Conservation (phyloP, 2,329 filamentous ascomycete genomes). For the Epichloe elymi region DNA sequence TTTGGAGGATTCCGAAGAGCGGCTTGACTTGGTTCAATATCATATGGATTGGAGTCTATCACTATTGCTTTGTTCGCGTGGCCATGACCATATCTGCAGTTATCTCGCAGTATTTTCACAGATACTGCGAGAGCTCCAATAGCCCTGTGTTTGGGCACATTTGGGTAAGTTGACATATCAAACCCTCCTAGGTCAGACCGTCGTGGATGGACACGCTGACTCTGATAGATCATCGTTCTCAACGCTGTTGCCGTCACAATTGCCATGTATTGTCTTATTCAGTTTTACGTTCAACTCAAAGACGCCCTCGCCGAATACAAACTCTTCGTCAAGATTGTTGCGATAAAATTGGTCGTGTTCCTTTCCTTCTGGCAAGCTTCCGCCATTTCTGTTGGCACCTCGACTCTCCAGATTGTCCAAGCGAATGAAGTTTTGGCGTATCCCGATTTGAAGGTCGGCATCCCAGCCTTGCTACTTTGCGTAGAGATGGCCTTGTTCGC, state of each 20-base stretch:
- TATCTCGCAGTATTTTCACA: conserved; percentile 51
- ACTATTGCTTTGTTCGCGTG: conserved; percentile 74
- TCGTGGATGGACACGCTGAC: conserved; percentile 4
- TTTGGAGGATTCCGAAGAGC: conserved; percentile 62
- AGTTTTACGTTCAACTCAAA: conserved; percentile 72
- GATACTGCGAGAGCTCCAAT: conserved; percentile 69
- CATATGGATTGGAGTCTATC: conserved; percentile 70
- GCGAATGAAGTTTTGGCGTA: conserved; percentile 49
- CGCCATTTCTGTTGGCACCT: conserved; percentile 37
- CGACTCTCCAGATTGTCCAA: conserved; percentile 48
- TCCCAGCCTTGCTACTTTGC: conserved; percentile 65
- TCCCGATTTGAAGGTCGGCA: conserved; percentile 67
- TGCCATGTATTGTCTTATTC: conserved; percentile 80
- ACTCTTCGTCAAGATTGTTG: conserved; percentile 68
- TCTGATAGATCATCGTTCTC: conserved; percentile 45
- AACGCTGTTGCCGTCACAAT: conserved; percentile 62
- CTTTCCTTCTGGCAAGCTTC: conserved; percentile 74
- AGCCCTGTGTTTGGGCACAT: conserved; percentile 70
- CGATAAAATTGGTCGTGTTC: conserved; percentile 87
- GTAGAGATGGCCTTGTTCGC: conserved; percentile 77
- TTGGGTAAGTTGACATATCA: conserved; percentile 44
- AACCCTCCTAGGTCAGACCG: background rate
- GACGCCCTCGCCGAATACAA: conserved; percentile 52
- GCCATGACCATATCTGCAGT: conserved; percentile 70
- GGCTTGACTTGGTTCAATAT: conserved; percentile 87